Base-by-base conservation (phyloP, 2,329 filamentous ascomycete species). In the Capronia americana region DNA sequence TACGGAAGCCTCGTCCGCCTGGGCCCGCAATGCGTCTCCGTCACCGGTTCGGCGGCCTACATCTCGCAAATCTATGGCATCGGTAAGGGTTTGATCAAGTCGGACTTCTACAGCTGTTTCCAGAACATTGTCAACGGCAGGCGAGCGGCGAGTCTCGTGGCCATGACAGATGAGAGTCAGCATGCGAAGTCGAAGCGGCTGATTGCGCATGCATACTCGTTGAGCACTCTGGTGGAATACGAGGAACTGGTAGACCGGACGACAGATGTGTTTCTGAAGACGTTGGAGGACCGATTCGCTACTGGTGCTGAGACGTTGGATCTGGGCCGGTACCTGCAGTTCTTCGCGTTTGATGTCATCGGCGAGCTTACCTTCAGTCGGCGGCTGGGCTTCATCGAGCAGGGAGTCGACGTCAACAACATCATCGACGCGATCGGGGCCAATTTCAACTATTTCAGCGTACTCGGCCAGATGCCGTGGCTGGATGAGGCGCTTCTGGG, bases 151-250 rank as follows among this genome's bases (percentile, higher is more conserved):
- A 74, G 71, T 53, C 73, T 80, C 8, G 80, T 82, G 67, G 78
- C 75, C 12, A 75, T 76, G 1, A 75, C 75, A 5, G 78, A 82
- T 55, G 80, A 82, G 60, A 70, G 63, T 0, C 76, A 77, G 26
- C 81, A 84, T 68, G 77, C 78, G 1, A 74, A 71, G 10, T 78
- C 80, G 6, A 80, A 79, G 55, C 75, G 77, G 14, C 73, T 77
- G 0, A 75, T 81, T 12, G 77, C 80, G 0, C 73, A 74, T 38
- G 74, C 77, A 0, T 83, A 83, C 66, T 76, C 78, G 1, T 75
- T 83, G 73, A 78, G 73, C 23, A 80, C 75, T 0, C 65, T 83
- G 12, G 75, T 81, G 5, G 76, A 78, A 11, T 80, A 78, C 51
- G 77, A 79, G 60, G 74, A 74, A 1, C 75, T 77, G 32, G 77